These are phyloP conservation scores for Penicillium decumbens DNA, from an alignment of 2,329 filamentous ascomycete genomes.

Conservation along the genomic window DNA sequence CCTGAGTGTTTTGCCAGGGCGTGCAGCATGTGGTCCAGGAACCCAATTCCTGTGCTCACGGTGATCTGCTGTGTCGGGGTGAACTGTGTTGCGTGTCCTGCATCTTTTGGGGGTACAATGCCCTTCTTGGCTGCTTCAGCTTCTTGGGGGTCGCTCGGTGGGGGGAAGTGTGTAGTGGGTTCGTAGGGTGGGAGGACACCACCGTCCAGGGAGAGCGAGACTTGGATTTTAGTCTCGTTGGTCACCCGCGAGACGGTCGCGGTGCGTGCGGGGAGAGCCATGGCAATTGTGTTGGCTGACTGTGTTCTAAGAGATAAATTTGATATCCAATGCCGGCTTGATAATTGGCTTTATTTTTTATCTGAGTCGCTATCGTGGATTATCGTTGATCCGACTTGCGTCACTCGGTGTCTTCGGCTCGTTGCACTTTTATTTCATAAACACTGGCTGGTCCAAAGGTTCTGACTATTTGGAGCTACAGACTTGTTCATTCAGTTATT, in stretches of 20 bases:
- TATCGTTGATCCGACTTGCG: constrained; percentile 21
- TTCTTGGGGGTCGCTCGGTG: constrained; percentile 54
- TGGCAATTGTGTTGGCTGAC: constrained; percentile 8
- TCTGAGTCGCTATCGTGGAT: constrained; percentile 20
- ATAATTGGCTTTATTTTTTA: constrained; percentile 17
- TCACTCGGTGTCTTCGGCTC: constrained; percentile 2
- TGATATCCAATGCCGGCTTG: constrained; percentile 1
- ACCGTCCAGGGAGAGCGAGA: constrained; percentile 90
- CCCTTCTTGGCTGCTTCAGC: constrained; percentile 48
- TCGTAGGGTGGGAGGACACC: constrained; percentile 54
- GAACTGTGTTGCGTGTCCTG: constrained; percentile 75
- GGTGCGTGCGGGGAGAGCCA: constrained; percentile 58
- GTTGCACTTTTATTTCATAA: not conserved
- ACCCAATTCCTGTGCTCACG: constrained; percentile 90
- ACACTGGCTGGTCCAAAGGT: constrained; percentile 14
- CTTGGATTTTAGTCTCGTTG: constrained; percentile 95
- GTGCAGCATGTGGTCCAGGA: constrained; percentile 98
- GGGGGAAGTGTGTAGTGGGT: constrained; percentile 53
- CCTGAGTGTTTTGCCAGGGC: constrained; percentile 92
- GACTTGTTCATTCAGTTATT: not conserved
- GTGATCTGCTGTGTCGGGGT: constrained; percentile 81
- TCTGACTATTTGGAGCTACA: not conserved
- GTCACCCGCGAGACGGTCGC: constrained; percentile 81
- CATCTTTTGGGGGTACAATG: constrained; percentile 41
- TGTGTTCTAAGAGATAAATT: not conserved